These are phyloP conservation scores for Pleurotus cornucopiae DNA, from an alignment of 768 basidiomycete genomes.

Conservation along the genomic window DNA sequence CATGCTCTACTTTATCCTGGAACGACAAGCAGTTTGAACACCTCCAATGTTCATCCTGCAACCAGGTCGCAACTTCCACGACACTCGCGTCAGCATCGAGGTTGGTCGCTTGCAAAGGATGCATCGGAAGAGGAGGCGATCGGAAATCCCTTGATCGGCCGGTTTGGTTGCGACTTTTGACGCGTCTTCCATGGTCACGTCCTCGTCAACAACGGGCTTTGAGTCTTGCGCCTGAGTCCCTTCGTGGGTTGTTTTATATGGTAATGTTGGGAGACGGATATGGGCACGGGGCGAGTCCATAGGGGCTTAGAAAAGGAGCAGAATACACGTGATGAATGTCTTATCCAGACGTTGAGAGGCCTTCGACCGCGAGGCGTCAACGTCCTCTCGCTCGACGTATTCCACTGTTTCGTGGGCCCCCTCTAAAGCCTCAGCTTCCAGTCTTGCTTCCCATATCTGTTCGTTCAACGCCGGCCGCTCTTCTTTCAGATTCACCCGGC, in stretches of 20 bases:
- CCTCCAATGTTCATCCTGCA: slow-evolving; percentile 57
- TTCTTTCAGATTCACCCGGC: slow-evolving; percentile 50
- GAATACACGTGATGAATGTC: background rate
- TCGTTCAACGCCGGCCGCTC: slow-evolving; percentile 61
- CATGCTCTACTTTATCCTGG: slow-evolving; percentile 68
- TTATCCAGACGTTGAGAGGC: background rate
- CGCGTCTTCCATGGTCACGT: slow-evolving; percentile 33
- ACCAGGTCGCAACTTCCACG: slow-evolving; percentile 53
- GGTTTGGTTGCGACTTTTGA: slow-evolving; percentile 13
- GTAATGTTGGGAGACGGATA: background rate
- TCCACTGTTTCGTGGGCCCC: slow-evolving; percentile 4
- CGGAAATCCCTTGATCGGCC: slow-evolving; percentile 21
- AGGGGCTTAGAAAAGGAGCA: background rate
- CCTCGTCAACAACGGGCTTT: slow-evolving; percentile 10
- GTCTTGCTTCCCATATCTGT: slow-evolving; percentile 38
- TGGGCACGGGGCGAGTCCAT: background rate
- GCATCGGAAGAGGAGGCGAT: slow-evolving; percentile 70
- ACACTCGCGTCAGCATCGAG: slow-evolving; percentile 27
- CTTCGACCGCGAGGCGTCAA: background rate
- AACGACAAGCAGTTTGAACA: slow-evolving; percentile 80
- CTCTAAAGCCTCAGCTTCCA: slow-evolving; percentile 16
- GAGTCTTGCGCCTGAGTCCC: slow-evolving; percentile 7
- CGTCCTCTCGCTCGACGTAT: slow-evolving; percentile 1
- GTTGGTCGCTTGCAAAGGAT: slow-evolving; percentile 68
- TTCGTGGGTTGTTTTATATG: background rate